A percentile compares a stretch with the other conserved stretches of the same genome.
phyloP scores from a whole-genome alignment of 495 filamentous ascomycete genomes.

The Cercophora sp. region DNA sequence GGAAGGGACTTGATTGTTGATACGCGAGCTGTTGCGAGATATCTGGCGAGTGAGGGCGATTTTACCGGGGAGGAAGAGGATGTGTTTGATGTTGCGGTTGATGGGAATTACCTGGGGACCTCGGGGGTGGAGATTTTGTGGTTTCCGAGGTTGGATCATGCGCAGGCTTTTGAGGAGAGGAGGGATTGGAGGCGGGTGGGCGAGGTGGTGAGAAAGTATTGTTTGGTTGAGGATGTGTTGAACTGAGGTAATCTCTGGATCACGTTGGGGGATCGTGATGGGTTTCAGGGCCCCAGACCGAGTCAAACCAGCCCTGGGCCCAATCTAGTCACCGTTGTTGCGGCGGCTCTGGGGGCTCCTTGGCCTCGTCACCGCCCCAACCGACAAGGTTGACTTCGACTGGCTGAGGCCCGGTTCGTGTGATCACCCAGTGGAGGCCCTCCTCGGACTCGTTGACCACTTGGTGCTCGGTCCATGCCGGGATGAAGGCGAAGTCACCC shows the following conservation, averaged over 20 bases:
- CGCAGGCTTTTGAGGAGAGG: slow-evolving; percentile 58
- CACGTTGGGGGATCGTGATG: no score
- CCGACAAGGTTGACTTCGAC: slow-evolving; percentile 55
- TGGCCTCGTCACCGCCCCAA: slow-evolving; percentile 46
- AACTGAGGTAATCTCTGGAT: no score
- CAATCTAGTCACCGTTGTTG: slow-evolving; percentile 7
- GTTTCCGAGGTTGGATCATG: slow-evolving; percentile 62
- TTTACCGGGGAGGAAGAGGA: slow-evolving; percentile 11
- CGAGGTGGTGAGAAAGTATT: slow-evolving; percentile 40
- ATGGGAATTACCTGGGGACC: slow-evolving; percentile 32
- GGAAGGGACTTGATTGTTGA: slow-evolving; percentile 64
- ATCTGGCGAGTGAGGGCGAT: slow-evolving; percentile 43
- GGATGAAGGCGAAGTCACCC: slow-evolving; percentile 64
- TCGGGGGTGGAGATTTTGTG: slow-evolving; percentile 57
- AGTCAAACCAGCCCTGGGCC: slow-evolving; percentile 3
- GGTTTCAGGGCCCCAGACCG: slow-evolving; percentile 1
- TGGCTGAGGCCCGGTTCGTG: slow-evolving; percentile 52
- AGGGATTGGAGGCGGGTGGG: slow-evolving; percentile 39
- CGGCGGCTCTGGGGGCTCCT: slow-evolving; percentile 7
- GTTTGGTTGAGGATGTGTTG: slow-evolving; percentile 13
- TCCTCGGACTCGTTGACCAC: slow-evolving; percentile 57
- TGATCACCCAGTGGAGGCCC: slow-evolving; percentile 58
- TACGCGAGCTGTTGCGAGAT: slow-evolving; percentile 52
- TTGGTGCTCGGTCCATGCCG: slow-evolving; percentile 62
- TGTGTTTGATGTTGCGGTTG: slow-evolving; percentile 6